A percentile compares a stretch with the other conserved stretches of the same genome.
Evolutionary conservation across 306 rosid genomes (phyloP).

Genomic region (Rubus parviflorus): DNA sequence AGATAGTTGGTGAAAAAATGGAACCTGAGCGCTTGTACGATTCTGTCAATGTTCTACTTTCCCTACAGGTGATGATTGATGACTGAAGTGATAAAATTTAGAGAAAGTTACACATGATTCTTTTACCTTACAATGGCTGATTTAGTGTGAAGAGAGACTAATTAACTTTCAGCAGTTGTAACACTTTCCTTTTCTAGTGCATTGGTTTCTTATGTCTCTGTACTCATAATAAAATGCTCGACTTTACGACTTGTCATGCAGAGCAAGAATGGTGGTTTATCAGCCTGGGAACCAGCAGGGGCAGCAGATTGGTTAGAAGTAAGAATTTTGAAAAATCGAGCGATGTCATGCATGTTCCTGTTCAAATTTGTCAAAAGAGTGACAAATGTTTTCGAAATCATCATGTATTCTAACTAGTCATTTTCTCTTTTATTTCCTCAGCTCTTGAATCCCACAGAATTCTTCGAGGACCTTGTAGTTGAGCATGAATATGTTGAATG

Average conservation of each 20-base stretch:
- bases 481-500: constrained; percentile 24
- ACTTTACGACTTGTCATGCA: too few relatives aligned
- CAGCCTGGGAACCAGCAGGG: constrained; percentile 69
- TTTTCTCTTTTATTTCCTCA: not conserved
- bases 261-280: constrained; percentile 70
- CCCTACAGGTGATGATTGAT: constrained; percentile 49
- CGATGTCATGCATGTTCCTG: not conserved
- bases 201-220: not conserved
- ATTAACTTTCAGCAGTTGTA: not conserved
- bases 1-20: constrained; percentile 61
- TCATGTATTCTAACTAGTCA: not conserved
- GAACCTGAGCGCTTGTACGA: constrained; percentile 51
- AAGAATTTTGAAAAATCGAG: constrained; percentile 15
- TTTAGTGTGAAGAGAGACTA: too few relatives aligned
- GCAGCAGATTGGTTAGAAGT: constrained; percentile 72
- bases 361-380: not conserved
- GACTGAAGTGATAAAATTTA: not conserved
- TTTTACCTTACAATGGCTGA: too few relatives aligned
- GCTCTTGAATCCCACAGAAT: constrained; percentile 12
- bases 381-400: too few relatives aligned
- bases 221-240: not conserved
- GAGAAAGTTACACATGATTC: not conserved
- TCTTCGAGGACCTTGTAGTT: constrained; percentile 8
- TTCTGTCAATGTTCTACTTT: constrained; percentile 53
- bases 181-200: not conserved